Evolutionary conservation across 2,329 filamentous ascomycete species (phyloP).

Genomic region (Pestalotiopsis sp.): DNA sequence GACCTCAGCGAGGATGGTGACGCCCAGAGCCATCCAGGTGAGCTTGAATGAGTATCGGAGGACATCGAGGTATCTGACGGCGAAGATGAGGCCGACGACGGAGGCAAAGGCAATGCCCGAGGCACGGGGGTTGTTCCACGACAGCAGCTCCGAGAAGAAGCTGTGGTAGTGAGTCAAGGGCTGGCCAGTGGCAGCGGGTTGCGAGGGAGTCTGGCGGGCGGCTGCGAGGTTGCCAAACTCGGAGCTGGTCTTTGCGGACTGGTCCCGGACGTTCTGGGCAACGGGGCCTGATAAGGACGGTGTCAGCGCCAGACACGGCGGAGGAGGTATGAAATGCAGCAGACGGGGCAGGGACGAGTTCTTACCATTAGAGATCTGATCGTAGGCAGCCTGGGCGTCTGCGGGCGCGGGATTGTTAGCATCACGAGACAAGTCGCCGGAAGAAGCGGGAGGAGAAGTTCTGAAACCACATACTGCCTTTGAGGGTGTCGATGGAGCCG

Average conservation of each 20-base stretch:
- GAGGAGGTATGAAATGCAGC: background rate
- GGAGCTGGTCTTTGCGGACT: constrained; percentile 55
- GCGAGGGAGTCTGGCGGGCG: constrained; percentile 56
- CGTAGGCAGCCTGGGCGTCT: constrained; percentile 54
- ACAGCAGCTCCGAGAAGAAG: constrained; percentile 70
- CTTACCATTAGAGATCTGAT: constrained; percentile 51
- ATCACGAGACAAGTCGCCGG: constrained; percentile 33
- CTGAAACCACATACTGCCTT: constrained; percentile 50
- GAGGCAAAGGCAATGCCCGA: constrained; percentile 66
- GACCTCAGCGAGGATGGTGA: constrained; percentile 64
- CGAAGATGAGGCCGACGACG: constrained; percentile 62
- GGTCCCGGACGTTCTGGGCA: constrained; percentile 60
- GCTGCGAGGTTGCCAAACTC: constrained; percentile 63
- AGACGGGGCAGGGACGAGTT: constrained; percentile 6
- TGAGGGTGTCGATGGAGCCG: constrained; percentile 48
- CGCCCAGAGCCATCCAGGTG: constrained; percentile 63
- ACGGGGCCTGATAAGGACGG: constrained; percentile 51
- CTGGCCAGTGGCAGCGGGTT: constrained; percentile 61
- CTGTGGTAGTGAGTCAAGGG: constrained; percentile 72
- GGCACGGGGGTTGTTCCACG: constrained; percentile 71
- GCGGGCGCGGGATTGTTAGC: constrained; percentile 13
- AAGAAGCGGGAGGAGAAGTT: constrained; percentile 13
- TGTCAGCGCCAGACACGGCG: background rate
- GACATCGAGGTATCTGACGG: constrained; percentile 67
- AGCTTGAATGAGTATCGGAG: constrained; percentile 68